These are phyloP conservation scores for Torulaspora pretoriensis DNA, from an alignment of 1,139 yeast species.

Conservation along the genomic window DNA sequence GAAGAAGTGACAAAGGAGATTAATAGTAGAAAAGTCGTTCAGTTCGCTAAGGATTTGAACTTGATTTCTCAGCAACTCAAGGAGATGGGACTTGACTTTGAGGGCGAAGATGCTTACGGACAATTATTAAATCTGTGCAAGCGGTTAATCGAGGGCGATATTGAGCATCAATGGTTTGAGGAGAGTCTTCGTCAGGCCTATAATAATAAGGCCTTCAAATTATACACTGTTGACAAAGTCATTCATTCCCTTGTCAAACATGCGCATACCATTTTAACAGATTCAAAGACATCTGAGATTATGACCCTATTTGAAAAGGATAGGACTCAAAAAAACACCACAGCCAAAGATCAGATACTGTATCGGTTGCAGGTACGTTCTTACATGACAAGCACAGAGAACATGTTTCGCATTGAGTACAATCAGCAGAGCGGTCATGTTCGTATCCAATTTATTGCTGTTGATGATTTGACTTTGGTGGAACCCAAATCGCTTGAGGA, in stretches of 20 bases:
- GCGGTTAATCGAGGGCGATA: conserved; percentile 78
- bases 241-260: conserved; percentile 88
- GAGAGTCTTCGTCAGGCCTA: conserved; percentile 93
- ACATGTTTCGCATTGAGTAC: conserved; percentile 83
- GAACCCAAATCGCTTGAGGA: conserved; percentile 74
- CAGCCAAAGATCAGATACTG: conserved; percentile 82
- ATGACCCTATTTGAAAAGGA: conserved; percentile 78
- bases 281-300: conserved; percentile 77
- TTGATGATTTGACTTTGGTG: conserved; percentile 81
- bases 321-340: conserved; percentile 51
- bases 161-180: conserved; percentile 94
- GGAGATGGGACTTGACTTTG: conserved; percentile 68
- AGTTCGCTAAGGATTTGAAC: conserved; percentile 85
- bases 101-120: conserved; percentile 66
- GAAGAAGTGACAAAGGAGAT: conserved; percentile 69
- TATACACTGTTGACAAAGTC: conserved; percentile 91
- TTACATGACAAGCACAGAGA: conserved; percentile 78
- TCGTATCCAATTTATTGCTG: conserved; percentile 78
- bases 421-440: conserved; percentile 51
- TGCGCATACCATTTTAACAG: conserved; percentile 73
- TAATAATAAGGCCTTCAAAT: conserved; percentile 85
- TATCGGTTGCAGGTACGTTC: conserved; percentile 86
- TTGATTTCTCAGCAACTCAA: conserved; percentile 76
- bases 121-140: conserved; percentile 73
- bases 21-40: conserved; percentile 59